phyloP scores from a whole-genome alignment of 2,329 filamentous ascomycete species.

The Aphanoascus verrucosus region DNA sequence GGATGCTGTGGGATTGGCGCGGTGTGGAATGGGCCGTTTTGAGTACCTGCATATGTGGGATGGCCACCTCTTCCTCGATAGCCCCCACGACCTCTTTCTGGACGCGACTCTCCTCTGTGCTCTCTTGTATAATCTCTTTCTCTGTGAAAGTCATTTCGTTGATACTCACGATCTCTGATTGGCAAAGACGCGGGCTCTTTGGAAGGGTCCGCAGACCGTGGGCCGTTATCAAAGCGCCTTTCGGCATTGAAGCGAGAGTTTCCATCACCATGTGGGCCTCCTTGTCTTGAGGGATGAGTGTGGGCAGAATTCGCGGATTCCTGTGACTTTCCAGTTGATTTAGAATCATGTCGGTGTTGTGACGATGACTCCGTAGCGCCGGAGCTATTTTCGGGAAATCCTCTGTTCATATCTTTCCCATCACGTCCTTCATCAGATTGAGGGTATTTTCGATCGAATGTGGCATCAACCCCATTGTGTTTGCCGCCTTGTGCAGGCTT shows the following conservation, averaged over 20 bases:
- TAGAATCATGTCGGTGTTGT: constrained; percentile 27
- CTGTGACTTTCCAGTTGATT: constrained; percentile 27
- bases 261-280: constrained; percentile 25
- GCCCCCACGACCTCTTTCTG: constrained; percentile 31
- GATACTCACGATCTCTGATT: constrained; percentile 16
- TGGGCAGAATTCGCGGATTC: constrained; percentile 19
- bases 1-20: constrained; percentile 31
- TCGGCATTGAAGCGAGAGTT: constrained; percentile 26
- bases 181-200: constrained; percentile 23
- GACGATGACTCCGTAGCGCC: constrained; percentile 23
- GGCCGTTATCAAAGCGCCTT: constrained; percentile 30
- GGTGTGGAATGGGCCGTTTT: constrained; percentile 32
- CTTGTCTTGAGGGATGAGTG: constrained; percentile 21
- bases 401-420: constrained; percentile 21
- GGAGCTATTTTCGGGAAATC: constrained; percentile 16
- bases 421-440: constrained; percentile 25
- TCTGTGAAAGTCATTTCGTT: constrained; percentile 20
- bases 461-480: background rate
- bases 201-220: constrained; percentile 30
- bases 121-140: constrained; percentile 20
- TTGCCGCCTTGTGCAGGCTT: constrained; percentile 1
- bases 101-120: constrained; percentile 25
- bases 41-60: constrained; percentile 25
- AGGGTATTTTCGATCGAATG: background rate
- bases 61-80: constrained; percentile 35